Percentiles rank a stretch among this genome's conserved stretches.
phyloP scores from a whole-genome alignment of 345 rosid species.

The Lepidium aucheri region DNA sequence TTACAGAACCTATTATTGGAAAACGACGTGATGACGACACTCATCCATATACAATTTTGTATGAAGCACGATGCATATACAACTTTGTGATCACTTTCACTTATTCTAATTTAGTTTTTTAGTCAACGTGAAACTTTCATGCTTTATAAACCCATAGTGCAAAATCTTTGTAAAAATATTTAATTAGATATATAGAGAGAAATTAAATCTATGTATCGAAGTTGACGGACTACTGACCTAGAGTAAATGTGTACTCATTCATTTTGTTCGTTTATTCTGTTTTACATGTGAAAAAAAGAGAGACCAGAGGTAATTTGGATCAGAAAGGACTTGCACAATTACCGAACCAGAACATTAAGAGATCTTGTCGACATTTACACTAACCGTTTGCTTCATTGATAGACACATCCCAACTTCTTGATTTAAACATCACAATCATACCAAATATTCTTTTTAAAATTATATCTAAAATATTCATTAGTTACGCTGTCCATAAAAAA shows the following conservation, averaged over 20 bases:
- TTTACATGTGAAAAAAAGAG: not conserved
- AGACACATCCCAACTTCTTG: slow-evolving; percentile 20
- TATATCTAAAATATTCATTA: not conserved
- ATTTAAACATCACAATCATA: slow-evolving; percentile 15
- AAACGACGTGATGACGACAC: slow-evolving; percentile 24
- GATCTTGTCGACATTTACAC: not conserved
- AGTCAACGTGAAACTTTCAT: slow-evolving; percentile 17
- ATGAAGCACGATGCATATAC: slow-evolving; percentile 15
- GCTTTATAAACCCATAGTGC: not conserved
- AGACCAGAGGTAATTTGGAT: too few relatives aligned
- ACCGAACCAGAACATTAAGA: not conserved
- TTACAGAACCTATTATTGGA: not conserved
- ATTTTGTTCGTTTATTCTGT: not conserved
- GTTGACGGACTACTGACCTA: too few relatives aligned
- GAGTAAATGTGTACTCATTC: too few relatives aligned
- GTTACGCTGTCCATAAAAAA: not conserved
- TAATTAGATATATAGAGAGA: not conserved
- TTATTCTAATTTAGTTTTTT: not conserved
- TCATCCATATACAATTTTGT: too few relatives aligned
- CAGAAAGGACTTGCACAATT: not conserved
- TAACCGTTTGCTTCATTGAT: slow-evolving; percentile 16
- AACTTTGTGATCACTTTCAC: slow-evolving; percentile 1
- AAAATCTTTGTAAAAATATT: not conserved
- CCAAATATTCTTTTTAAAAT: not conserved
- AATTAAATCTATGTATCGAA: too few relatives aligned